Percentiles rank a stretch among this genome's conserved stretches.
Evolutionary conservation across 108 stramenopile genomes (phyloP).

Genomic region (Nitzschia sp.): DNA sequence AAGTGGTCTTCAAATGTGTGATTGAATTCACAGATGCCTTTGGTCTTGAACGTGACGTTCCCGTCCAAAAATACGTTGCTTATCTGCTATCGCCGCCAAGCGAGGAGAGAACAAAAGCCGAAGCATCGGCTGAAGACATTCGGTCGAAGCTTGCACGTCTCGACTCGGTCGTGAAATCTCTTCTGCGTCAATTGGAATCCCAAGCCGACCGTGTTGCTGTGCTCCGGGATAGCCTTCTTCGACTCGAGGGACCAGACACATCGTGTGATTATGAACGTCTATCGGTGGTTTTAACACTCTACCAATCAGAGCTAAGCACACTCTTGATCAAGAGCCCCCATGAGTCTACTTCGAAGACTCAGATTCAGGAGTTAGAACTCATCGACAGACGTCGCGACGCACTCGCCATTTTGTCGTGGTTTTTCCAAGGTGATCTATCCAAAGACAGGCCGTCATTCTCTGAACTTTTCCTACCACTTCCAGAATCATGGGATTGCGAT

Average conservation of each 20-base stretch:
- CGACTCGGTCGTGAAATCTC: constrained; percentile 30
- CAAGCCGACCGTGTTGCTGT: constrained; percentile 2
- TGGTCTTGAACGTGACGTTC: constrained; percentile 3
- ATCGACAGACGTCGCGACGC: constrained; percentile 77
- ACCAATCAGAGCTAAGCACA: constrained; percentile 36
- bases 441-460: constrained; percentile 55
- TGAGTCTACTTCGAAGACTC: neutral
- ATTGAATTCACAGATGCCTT: constrained; percentile 23
- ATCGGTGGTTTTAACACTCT: constrained; percentile 50
- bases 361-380: constrained; percentile 43
- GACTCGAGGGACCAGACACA: constrained; percentile 17
- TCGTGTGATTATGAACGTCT: constrained; percentile 68
- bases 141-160: constrained; percentile 38
- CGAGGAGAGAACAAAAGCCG: neutral
- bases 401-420: constrained; percentile 67
- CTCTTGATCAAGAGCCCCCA: constrained; percentile 32
- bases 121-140: constrained; percentile 16
- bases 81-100: constrained; percentile 11
- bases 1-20: constrained; percentile 7
- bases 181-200: constrained; percentile 31
- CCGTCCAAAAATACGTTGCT: constrained; percentile 16
- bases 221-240: constrained; percentile 19
- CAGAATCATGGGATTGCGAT: constrained; percentile 31
- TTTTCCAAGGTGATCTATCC: constrained; percentile 49
- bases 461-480: constrained; percentile 65